Percentiles rank a stretch among this genome's conserved stretches.
phyloP scores from a whole-genome alignment of 192 early-diverging fungal genomes.

The Pilaira anomala region DNA sequence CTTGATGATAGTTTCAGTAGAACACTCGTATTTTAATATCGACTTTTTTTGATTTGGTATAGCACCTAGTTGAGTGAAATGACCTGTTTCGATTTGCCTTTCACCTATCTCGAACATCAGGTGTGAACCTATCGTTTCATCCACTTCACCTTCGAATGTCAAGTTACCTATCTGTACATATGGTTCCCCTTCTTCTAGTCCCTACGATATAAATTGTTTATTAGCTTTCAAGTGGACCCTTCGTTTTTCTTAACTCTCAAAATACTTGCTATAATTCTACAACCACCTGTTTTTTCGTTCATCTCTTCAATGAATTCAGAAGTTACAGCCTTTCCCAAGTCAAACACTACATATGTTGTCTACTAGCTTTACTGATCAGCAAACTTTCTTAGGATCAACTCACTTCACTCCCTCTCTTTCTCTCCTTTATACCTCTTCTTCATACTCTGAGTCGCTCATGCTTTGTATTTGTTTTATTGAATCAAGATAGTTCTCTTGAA shows the following conservation, averaged over 20 bases:
- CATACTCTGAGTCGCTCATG: constrained; percentile 7
- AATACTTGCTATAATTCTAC: constrained; percentile 1
- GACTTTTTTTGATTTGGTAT: not conserved
- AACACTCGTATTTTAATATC: not conserved
- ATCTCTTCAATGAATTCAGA: not conserved
- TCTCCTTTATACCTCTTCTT: constrained; percentile 8
- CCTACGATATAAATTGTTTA: constrained; percentile 2
- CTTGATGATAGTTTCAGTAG: not conserved
- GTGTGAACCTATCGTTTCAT: constrained; percentile 13
- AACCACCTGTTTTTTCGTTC: constrained; percentile 5
- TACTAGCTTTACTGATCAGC: not conserved
- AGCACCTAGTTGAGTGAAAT: too few species aligned
- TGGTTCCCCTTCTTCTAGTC: not conserved
- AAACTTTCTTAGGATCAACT: not conserved
- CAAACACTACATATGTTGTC: constrained; percentile 10
- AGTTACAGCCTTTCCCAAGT: not conserved
- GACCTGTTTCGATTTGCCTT: too few species aligned
- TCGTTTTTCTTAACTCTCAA: not conserved
- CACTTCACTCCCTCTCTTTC: not conserved
- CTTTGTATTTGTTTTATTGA: too few species aligned
- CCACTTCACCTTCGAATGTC: constrained; percentile 10
- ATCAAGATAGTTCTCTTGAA: too few species aligned
- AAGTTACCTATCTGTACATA: constrained; percentile 6
- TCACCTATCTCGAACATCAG: constrained; percentile 13
- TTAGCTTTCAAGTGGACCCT: not conserved